phyloP scores from a whole-genome alignment of 768 basidiomycete genomes.

The Podaxis carcinomalis region DNA sequence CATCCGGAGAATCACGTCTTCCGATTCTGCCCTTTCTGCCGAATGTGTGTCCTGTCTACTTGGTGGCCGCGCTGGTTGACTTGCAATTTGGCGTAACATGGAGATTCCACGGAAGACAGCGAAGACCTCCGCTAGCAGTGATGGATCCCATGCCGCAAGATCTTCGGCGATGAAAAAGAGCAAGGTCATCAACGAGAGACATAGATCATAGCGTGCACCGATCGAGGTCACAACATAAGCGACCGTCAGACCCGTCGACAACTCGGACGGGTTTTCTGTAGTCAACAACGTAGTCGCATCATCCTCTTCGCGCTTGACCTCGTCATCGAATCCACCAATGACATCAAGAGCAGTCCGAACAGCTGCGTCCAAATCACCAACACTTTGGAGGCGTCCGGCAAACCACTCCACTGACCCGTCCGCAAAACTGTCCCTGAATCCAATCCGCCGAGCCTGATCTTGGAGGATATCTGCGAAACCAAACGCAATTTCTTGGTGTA shows the following conservation, averaged over 20 bases:
- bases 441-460: conserved; percentile 53
- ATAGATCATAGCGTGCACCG: conserved; percentile 73
- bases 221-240: conserved; percentile 60
- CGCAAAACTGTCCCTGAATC: conserved; percentile 54
- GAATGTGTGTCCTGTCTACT: conserved; percentile 11
- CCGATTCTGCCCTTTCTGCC: conserved; percentile 21
- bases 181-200: conserved; percentile 57
- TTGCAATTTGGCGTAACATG: conserved; percentile 58
- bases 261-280: conserved; percentile 53
- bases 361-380: conserved; percentile 53
- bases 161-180: conserved; percentile 70
- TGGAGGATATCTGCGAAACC: conserved; percentile 71
- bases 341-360: conserved; percentile 59
- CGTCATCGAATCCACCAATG: conserved; percentile 65
- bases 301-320: conserved; percentile 74
- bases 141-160: conserved; percentile 58
- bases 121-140: conserved; percentile 68
- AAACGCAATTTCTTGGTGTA: conserved; percentile 77
- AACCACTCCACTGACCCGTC: conserved; percentile 62
- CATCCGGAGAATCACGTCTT: conserved; percentile 67
- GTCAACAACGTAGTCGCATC: conserved; percentile 50
- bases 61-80: conserved; percentile 47
- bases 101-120: conserved; percentile 77
- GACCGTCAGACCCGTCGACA: conserved; percentile 58
- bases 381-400: conserved; percentile 49